Evolutionary conservation across 2,329 filamentous ascomycete species (phyloP).

Genomic region (Neonectria ditissima): DNA sequence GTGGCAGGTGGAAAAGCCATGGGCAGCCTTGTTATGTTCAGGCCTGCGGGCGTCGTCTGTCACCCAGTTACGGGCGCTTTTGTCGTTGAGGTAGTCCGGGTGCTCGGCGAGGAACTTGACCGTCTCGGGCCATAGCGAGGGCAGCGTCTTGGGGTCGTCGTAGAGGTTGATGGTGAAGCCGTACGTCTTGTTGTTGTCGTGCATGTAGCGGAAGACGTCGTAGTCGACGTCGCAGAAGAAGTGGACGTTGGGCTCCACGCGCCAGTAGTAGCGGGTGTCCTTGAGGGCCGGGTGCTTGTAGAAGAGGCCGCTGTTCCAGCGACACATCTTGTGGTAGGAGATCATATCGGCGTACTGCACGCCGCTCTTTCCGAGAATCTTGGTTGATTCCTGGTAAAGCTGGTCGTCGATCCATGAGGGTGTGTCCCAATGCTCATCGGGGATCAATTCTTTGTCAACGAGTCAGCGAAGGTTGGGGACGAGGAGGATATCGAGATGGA

Average conservation of each 20-base stretch:
- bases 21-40: constrained; percentile 81
- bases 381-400: constrained; percentile 85
- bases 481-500: neutral
- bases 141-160: constrained; percentile 88
- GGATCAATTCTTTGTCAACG: constrained; percentile 76
- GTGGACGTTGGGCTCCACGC: constrained; percentile 97
- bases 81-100: constrained; percentile 81
- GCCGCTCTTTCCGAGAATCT: constrained; percentile 82
- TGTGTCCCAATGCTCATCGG: constrained; percentile 93
- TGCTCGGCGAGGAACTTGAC: constrained; percentile 89
- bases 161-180: constrained; percentile 98
- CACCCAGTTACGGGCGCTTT: constrained; percentile 90
- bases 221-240: constrained; percentile 99
- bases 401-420: constrained; percentile 93
- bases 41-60: constrained; percentile 82
- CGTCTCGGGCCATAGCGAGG: constrained; percentile 95
- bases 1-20: constrained; percentile 97
- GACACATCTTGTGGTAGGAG: constrained; percentile 98
- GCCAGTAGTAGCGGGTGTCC: constrained; percentile 93
- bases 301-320: constrained; percentile 98
- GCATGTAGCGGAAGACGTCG: constrained; percentile 98
- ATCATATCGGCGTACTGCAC: constrained; percentile 91
- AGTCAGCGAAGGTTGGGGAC: constrained; percentile 9
- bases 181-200: constrained; percentile 98
- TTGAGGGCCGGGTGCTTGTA: constrained; percentile 93